Evolutionary conservation across 2,329 filamentous ascomycete species (phyloP).

Genomic region (Lasiodiplodia gonubiensis): DNA sequence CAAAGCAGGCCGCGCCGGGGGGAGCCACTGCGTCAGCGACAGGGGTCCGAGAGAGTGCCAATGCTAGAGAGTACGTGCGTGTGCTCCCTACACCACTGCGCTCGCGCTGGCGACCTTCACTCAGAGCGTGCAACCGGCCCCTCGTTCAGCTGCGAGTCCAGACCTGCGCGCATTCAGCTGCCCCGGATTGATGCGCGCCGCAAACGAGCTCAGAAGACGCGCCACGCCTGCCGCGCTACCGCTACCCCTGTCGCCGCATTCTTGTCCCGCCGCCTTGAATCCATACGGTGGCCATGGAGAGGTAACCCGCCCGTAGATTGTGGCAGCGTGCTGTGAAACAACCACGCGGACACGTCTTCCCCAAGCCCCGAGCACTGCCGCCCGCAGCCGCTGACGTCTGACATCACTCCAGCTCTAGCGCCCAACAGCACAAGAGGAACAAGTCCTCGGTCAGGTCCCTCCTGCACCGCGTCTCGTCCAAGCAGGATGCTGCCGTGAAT

Average conservation of each 20-base stretch:
- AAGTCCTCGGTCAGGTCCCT: conserved; percentile 48
- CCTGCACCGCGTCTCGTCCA: conserved; percentile 41
- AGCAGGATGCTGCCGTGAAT: conserved; percentile 34
- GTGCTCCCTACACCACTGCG: conserved; percentile 17
- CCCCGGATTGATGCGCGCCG: conserved; percentile 11
- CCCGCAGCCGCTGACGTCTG: conserved; percentile 21
- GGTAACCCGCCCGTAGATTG: conserved; percentile 18
- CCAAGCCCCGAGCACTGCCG: background rate
- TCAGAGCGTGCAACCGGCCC: background rate
- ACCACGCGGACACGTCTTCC: background rate
- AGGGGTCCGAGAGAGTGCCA: too few relatives aligned
- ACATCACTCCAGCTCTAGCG: conserved; percentile 8
- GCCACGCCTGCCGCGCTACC: conserved; percentile 5
- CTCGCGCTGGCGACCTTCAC: background rate
- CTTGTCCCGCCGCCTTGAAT: conserved; percentile 22
- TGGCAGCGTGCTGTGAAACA: conserved; percentile 13
- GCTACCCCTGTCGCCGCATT: conserved; percentile 19
- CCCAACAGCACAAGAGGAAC: conserved; percentile 44
- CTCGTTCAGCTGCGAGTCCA: background rate
- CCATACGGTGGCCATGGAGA: conserved; percentile 21
- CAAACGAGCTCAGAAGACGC: conserved; percentile 1
- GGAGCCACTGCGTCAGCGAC: too few relatives aligned
- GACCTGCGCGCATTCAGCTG: conserved; percentile 4
- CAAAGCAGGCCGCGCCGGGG: background rate
- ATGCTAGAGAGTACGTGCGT: background rate